Percentiles rank a stretch among this genome's conserved stretches.
Evolutionary conservation across 352 stramenopile species (phyloP).

Genomic region (Phytophthora pisi): DNA sequence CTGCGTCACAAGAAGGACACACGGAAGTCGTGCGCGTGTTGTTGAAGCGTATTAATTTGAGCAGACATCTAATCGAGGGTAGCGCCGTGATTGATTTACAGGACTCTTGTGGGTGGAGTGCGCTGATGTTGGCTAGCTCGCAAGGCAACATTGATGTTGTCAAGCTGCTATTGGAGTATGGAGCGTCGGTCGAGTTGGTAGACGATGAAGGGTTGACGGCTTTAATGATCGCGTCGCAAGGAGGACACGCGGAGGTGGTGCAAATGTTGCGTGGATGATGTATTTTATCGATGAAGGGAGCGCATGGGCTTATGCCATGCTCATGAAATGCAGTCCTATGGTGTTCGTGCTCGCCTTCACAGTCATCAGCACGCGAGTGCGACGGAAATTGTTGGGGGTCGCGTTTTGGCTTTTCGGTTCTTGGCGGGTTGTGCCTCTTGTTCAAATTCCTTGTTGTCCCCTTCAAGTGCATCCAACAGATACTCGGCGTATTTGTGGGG

Average conservation of each 20-base stretch:
- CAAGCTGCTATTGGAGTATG: not conserved
- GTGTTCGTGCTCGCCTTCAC: slow-evolving; percentile 47
- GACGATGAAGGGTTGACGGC: not conserved
- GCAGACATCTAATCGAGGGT: not conserved
- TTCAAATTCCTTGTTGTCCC: not conserved
- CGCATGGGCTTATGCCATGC: too few species aligned
- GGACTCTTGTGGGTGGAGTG: not conserved
- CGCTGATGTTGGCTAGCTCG: not conserved
- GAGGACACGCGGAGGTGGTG: too few species aligned
- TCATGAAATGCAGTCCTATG: slow-evolving; percentile 28
- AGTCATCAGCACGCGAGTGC: slow-evolving; percentile 36
- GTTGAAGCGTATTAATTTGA: not conserved
- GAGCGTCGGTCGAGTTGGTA: slow-evolving; percentile 4
- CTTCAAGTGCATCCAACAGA: not conserved
- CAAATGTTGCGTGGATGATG: too few species aligned
- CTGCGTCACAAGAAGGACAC: not conserved
- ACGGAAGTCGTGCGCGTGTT: not conserved
- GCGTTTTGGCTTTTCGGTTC: too few species aligned
- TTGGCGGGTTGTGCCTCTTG: too few species aligned
- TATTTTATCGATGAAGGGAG: too few species aligned
- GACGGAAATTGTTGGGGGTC: too few species aligned
- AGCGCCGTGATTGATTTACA: not conserved
- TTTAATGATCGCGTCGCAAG: not conserved
- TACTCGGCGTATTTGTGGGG: not conserved
- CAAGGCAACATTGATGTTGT: slow-evolving; percentile 1